Conservation (phyloP, 805 yeast species). For the Debaryomyces prosopidis region DNA sequence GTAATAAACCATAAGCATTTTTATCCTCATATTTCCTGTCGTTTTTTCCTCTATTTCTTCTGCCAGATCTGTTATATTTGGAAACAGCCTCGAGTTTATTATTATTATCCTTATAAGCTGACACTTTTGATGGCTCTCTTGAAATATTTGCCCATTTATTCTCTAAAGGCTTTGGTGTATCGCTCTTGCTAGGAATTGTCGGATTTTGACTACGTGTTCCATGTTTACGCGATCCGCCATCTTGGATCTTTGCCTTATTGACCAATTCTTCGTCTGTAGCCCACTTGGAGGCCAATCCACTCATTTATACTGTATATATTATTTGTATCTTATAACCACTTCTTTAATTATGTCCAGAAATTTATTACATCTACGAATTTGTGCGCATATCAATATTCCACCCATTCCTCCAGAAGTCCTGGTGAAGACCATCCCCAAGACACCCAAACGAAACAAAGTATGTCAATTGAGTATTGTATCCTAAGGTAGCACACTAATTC, state of each 20-base stretch:
- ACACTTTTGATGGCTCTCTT: slow-evolving; percentile 2
- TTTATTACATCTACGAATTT: no score
- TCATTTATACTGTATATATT: slow-evolving; percentile 7
- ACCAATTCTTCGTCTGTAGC: slow-evolving; percentile 32
- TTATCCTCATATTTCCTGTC: background rate
- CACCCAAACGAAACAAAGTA: no score
- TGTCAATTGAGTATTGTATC: no score
- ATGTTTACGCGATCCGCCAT: slow-evolving; percentile 5
- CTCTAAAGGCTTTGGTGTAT: slow-evolving; percentile 18
- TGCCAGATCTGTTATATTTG: background rate
- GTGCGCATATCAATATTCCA: no score
- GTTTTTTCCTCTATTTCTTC: background rate
- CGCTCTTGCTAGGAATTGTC: slow-evolving; percentile 10
- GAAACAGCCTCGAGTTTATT: background rate
- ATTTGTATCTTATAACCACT: background rate
- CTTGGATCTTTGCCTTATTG: slow-evolving; percentile 24
- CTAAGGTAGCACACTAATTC: no score
- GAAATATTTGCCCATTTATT: slow-evolving; percentile 35
- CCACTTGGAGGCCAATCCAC: slow-evolving; percentile 31
- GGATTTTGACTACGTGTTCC: slow-evolving; percentile 5
- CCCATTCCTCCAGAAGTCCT: no score
- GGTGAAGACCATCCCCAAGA: no score
- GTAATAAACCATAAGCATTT: background rate
- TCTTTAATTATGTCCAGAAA: no score
- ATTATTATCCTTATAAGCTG: background rate